phyloP scores from a whole-genome alignment of 441 rosid genomes.

The Aleurites moluccanus region DNA sequence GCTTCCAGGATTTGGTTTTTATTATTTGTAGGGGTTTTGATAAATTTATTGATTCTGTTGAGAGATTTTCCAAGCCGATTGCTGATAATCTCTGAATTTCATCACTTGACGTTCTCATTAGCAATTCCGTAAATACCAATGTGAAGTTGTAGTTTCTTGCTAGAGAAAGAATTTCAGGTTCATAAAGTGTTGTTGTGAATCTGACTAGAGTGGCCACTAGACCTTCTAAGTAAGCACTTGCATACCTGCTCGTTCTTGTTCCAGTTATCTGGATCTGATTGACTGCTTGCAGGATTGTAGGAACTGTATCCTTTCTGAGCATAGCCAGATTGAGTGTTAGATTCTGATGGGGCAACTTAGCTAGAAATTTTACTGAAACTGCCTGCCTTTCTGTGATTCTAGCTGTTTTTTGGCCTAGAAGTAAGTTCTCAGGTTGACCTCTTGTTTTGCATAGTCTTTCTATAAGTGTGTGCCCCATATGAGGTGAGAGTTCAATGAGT shows the following conservation, averaged over 20 bases:
- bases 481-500: conserved; percentile 59
- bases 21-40: conserved; percentile 50
- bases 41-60: conserved; percentile 60
- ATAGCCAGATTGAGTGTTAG: conserved; percentile 77
- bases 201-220: conserved; percentile 79
- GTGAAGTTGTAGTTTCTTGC: conserved; percentile 75
- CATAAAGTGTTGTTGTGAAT: conserved; percentile 82
- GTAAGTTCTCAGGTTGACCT: conserved; percentile 76
- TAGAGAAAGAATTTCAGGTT: conserved; percentile 58
- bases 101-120: conserved; percentile 70
- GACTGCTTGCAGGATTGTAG: conserved; percentile 54
- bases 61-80: conserved; percentile 78
- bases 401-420: conserved; percentile 39
- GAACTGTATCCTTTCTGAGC: conserved; percentile 46
- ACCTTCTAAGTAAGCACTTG: conserved; percentile 71
- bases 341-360: conserved; percentile 77
- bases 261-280: conserved; percentile 56
- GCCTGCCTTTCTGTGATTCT: conserved; percentile 74
- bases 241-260: conserved; percentile 63
- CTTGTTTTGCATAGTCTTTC: conserved; percentile 77
- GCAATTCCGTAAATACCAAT: conserved; percentile 64
- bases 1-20: conserved; percentile 47
- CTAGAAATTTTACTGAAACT: conserved; percentile 70
- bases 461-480: conserved; percentile 61
- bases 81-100: conserved; percentile 87